phyloP scores from a whole-genome alignment of 805 yeast genomes.

The Lachancea meyersii region DNA sequence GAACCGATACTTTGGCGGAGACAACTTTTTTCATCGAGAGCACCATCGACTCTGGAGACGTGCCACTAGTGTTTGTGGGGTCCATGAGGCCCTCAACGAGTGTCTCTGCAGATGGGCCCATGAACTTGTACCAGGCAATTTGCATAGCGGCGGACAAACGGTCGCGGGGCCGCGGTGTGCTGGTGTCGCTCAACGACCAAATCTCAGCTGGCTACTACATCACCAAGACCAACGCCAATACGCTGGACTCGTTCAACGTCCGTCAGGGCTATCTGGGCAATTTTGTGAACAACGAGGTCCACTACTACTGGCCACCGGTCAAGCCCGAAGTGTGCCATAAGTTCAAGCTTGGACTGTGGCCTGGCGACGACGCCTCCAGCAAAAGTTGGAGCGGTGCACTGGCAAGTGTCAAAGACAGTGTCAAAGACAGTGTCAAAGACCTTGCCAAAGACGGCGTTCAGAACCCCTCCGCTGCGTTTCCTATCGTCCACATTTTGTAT shows the following conservation, averaged over 20 bases:
- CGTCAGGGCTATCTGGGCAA: conserved; percentile 69
- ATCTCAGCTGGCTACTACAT: conserved; percentile 65
- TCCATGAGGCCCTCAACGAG: conserved; percentile 71
- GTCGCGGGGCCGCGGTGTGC: conserved; percentile 51
- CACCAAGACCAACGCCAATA: conserved; percentile 64
- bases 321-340: conserved; percentile 47
- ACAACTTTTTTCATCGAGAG: conserved; percentile 59
- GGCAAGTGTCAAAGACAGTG: no score
- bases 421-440: no score
- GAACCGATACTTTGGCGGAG: conserved; percentile 66
- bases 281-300: conserved; percentile 59
- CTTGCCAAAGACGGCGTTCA: no score
- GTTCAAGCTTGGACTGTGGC: conserved; percentile 35
- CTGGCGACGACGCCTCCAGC: not conserved
- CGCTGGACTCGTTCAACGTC: conserved; percentile 62
- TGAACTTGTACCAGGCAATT: conserved; percentile 65
- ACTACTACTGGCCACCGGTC: conserved; percentile 57
- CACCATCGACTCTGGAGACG: conserved; percentile 37
- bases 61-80: conserved; percentile 65
- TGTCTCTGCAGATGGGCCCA: conserved; percentile 65
- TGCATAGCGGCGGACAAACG: conserved; percentile 50
- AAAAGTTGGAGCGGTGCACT: not conserved
- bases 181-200: conserved; percentile 61
- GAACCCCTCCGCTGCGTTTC: conserved; percentile 21
- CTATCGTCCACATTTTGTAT: conserved; percentile 47